Evolutionary conservation across 2,329 filamentous ascomycete genomes (phyloP), one percentile per base, ranked within the genome.

Genomic region (Ramularia collo-cygni): DNA sequence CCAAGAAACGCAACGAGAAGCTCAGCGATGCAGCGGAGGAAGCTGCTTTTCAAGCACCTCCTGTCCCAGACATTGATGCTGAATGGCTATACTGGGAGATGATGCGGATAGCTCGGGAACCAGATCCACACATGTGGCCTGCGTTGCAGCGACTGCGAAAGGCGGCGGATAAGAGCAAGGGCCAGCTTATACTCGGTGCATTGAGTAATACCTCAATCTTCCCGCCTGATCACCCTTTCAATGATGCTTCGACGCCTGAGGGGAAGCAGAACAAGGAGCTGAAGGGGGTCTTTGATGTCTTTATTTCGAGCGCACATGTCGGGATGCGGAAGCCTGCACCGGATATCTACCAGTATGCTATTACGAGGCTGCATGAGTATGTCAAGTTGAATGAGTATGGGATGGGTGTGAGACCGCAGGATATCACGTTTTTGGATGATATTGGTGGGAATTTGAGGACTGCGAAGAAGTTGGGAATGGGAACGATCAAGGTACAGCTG

Each of bases 361-460:
- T 95, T 33, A 63, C 72, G 40, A 72, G 77, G 51, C 70, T 92
- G 49, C 71, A 85, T 53, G 71, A 75, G 45, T 77, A 77, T 50
- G 77, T 80, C 1, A 70, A 66, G 56, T 62, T 68, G 16, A 77
- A 77, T 60, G 7, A 50, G 64, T 26, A 71, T 70, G 3, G 75
- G 73, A 68, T 62, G 61, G 12, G 72, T 0, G 68, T 93, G 7
- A 62, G 66, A 40, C 66, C 82, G 0, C 67, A 67, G 1, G 86
- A 95, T 40, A 70, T 95, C 31, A 65, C 94, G 4, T 98, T 98
- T 60, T 65, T 95, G 35, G 92, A 95, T 60, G 89, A 95, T 55
- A 95, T 98, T 60, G 92, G 92, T 2, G 81, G 89, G 64, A 98
- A 98, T 60, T 63, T 96, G 42, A 92, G 89, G 69, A 81, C 75